phyloP scores from a whole-genome alignment of 495 filamentous ascomycete genomes.

The Xylaria grammica region DNA sequence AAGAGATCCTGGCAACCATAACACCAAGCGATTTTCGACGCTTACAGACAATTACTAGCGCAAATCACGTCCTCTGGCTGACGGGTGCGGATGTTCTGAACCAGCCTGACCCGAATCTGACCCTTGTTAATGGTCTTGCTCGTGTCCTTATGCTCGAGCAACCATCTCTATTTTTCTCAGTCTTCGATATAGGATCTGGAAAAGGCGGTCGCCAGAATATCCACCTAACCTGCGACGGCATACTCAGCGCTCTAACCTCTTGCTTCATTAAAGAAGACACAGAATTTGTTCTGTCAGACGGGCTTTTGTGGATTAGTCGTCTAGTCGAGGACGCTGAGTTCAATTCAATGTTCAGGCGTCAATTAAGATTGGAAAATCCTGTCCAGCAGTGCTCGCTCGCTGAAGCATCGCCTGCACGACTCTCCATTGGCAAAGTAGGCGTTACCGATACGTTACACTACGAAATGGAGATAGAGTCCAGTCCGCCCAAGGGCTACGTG shows the following conservation, averaged over 20 bases:
- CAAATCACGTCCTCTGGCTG: constrained; percentile 41
- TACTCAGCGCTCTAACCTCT: constrained; percentile 8
- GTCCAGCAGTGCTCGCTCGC: constrained; percentile 32
- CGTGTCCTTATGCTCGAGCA: constrained; percentile 47
- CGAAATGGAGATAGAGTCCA: neutral
- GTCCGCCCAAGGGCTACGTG: constrained; percentile 28
- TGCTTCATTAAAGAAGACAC: constrained; percentile 22
- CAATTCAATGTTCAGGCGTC: constrained; percentile 31
- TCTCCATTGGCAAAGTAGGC: constrained; percentile 23
- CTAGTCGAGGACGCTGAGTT: constrained; percentile 29
- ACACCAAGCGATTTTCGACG: constrained; percentile 32
- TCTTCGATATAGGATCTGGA: constrained; percentile 24
- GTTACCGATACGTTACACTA: constrained; percentile 18
- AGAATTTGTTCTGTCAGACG: constrained; percentile 29
- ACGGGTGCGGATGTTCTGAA: constrained; percentile 32
- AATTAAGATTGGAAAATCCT: constrained; percentile 51
- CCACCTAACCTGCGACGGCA: neutral
- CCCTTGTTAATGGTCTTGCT: constrained; percentile 38
- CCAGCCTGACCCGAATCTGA: constrained; percentile 32
- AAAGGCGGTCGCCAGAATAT: neutral
- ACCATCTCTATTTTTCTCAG: constrained; percentile 39
- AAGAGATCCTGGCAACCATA: constrained; percentile 38
- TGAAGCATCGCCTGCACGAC: constrained; percentile 14
- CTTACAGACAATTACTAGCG: constrained; percentile 40
- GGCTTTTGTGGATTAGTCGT: constrained; percentile 35